Conservation (phyloP, 192 early-diverging fungal genomes). For the Thamnidium elegans region DNA sequence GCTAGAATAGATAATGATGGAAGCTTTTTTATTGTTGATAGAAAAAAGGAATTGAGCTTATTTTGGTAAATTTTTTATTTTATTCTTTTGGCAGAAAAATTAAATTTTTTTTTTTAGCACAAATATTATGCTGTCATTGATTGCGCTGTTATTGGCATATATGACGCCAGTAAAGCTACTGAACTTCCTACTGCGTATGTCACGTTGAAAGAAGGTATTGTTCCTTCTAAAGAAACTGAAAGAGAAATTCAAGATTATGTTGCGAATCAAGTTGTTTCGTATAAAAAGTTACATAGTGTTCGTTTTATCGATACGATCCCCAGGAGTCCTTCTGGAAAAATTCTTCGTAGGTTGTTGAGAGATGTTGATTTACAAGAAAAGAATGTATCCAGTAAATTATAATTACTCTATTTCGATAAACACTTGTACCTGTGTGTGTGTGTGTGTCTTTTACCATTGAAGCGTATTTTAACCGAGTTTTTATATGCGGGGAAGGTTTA, state of each 20-base stretch:
- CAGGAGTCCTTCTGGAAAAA: conserved; percentile 81
- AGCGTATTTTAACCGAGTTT: too few species aligned
- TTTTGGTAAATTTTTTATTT: conserved; percentile 13
- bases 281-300: conserved; percentile 81
- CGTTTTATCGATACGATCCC: conserved; percentile 68
- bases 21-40: conserved; percentile 68
- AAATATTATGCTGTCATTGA: conserved; percentile 50
- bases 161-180: conserved; percentile 61
- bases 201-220: conserved; percentile 48
- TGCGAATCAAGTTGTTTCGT: conserved; percentile 58
- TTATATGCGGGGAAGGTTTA: too few species aligned
- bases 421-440: too few species aligned
- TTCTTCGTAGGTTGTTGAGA: conserved; percentile 61
- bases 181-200: conserved; percentile 83
- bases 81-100: neutral
- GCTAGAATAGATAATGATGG: conserved; percentile 52
- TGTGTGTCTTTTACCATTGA: too few species aligned
- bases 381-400: too few species aligned
- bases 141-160: conserved; percentile 66
- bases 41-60: conserved; percentile 70
- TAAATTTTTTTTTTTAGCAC: conserved; percentile 36
- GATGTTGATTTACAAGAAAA: neutral
- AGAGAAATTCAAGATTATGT: conserved; percentile 53
- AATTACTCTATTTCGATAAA: too few species aligned
- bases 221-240: conserved; percentile 37